Percentiles rank a stretch among this genome's conserved stretches.
Conservation (phyloP, 495 filamentous ascomycete genomes). For the Neurospora tetrasperma region DNA sequence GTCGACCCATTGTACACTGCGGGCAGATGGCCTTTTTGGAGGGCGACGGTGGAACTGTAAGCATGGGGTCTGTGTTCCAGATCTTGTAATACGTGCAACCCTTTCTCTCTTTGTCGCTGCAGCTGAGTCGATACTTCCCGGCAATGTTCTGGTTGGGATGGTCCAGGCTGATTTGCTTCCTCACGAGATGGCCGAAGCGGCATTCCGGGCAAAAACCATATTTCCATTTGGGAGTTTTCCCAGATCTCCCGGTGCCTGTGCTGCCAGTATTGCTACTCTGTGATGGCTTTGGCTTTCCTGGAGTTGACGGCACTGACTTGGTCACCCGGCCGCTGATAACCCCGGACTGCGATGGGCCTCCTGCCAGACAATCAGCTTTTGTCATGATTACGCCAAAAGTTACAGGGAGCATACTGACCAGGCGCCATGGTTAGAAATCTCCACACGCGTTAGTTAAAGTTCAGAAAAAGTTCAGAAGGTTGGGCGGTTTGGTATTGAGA, state of each 20-base stretch:
- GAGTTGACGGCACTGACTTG: background rate
- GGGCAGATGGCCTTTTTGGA: background rate
- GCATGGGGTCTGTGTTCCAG: constrained; percentile 1
- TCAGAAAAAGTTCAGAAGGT: background rate
- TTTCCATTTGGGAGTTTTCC: constrained; percentile 3
- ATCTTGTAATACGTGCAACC: constrained; percentile 6
- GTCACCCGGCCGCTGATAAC: constrained; percentile 1
- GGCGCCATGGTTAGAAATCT: background rate
- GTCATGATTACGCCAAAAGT: background rate
- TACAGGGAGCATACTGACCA: background rate
- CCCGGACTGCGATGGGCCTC: background rate
- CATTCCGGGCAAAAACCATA: constrained; percentile 14
- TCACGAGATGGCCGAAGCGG: constrained; percentile 6
- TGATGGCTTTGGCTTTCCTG: background rate
- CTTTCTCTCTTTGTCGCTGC: constrained; percentile 7
- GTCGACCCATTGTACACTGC: background rate
- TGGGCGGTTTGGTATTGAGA: background rate
- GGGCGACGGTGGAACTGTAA: background rate
- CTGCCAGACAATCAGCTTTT: background rate
- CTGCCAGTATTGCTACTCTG: background rate
- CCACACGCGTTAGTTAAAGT: background rate
- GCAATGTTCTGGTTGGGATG: background rate
- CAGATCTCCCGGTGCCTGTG: background rate
- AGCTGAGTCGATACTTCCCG: constrained; percentile 7
- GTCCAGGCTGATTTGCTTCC: constrained; percentile 2